Evolutionary conservation across 140 eudicot species (phyloP).

Genomic region (Ambrosia hybrid): DNA sequence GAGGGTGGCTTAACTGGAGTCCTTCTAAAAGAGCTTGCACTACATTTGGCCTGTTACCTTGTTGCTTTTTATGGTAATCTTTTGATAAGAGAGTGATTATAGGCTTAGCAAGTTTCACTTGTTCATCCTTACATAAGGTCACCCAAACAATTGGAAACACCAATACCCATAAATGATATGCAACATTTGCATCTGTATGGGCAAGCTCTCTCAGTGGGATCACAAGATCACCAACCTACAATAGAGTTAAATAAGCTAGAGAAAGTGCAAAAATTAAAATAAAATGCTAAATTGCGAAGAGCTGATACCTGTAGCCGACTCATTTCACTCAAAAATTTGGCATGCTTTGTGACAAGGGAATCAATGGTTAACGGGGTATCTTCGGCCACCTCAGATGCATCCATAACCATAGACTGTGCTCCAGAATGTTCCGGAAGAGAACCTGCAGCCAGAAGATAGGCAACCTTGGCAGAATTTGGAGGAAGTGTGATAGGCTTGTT

Average conservation of each 20-base stretch:
- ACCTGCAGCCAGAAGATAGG: conserved; percentile 64
- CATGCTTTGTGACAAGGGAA: conserved; percentile 72
- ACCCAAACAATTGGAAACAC: conserved; percentile 99
- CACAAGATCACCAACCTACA: conserved; percentile 89
- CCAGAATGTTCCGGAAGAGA: conserved; percentile 61
- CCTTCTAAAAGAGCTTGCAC: conserved; percentile 99
- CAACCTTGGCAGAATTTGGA: conserved; percentile 92
- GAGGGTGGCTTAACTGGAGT: conserved; percentile 97
- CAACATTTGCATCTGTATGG: conserved; percentile 95
- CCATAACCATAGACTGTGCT: conserved; percentile 69
- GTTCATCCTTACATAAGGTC: conserved; percentile 95
- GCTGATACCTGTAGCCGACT: conserved; percentile 73
- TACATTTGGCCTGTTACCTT: conserved; percentile 90
- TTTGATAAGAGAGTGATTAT: conserved; percentile 85
- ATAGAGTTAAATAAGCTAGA: conserved; percentile 6
- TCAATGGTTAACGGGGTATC: conserved; percentile 82
- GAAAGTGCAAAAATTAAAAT: conserved; percentile 6
- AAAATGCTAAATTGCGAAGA: background rate
- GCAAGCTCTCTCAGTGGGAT: conserved; percentile 93
- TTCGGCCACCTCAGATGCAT: conserved; percentile 63
- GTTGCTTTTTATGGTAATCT: conserved; percentile 97
- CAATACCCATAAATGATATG: conserved; percentile 97
- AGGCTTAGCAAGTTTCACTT: conserved; percentile 95
- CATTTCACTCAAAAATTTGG: conserved; percentile 74
- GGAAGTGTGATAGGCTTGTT: conserved; percentile 92